Evolutionary conservation across 78 protist species (phyloP), one percentile per base, ranked within the genome.

Genomic region (Salpingoeca rosetta): DNA sequence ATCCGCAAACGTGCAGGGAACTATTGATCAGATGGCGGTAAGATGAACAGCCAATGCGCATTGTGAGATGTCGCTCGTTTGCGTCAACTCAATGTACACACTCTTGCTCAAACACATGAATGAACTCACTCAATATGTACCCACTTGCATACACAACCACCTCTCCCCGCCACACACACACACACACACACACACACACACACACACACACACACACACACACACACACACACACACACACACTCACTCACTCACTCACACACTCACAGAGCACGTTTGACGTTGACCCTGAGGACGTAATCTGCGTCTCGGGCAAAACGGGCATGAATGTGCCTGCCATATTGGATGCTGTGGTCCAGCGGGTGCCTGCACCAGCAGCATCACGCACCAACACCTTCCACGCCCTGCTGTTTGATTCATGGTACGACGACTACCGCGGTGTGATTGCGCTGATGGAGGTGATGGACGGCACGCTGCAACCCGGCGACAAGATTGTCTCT

Each of bases 371-470:
- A n/a, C 95, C 95, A 11, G 27, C 73, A 0, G 85, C 77, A 0
- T 1, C 44, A 10, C 72, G 40, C 22, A 80, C 76, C 35, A 51
- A 10, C 3, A 91, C 94, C 37, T 83, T 91, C 78, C 86, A 86
- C 10, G 94, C 89, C 39, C 88, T 94, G 40, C 80, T 95, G 28
- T 94, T 95, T 41, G 98, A 95, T 82, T 76, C 91, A 27, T 93
- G 94, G 95, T 93, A 82, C 84, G 96, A 91, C 73, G 84, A 85
- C 40, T 91, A 87, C 87, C 56, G 92, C 1, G 98, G 98, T 17
- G 97, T 96, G 11, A 35, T 77, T 57, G 7, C 31, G 2, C 38
- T 76, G 35, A 25, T 72, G 1, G 45, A 2, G 78, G 80, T 88
- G 27, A 83, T 81, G 35, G 82, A 81, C 82, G 85, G 84, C 42